Percentiles rank a stretch among this genome's conserved stretches.
phyloP scores from a whole-genome alignment of 2,329 filamentous ascomycete species.

The Penicillium brasilianum region DNA sequence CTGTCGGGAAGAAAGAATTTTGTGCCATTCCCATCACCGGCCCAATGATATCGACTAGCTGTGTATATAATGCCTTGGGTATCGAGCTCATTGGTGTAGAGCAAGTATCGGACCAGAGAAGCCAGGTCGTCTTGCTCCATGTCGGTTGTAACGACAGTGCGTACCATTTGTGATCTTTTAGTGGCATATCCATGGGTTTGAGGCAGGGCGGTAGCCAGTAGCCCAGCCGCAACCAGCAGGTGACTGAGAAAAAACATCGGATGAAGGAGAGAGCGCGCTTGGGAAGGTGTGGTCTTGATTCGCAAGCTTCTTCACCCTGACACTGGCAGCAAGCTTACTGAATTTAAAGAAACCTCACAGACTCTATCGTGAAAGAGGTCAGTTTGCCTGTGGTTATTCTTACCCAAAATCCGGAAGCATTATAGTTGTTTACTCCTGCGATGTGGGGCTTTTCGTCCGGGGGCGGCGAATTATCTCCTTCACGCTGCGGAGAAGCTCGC shows the following conservation, averaged over 20 bases:
- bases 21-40: slow-evolving; percentile 27
- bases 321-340: neutral
- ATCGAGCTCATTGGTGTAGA: slow-evolving; percentile 31
- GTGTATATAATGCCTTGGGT: slow-evolving; percentile 29
- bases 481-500: neutral
- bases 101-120: slow-evolving; percentile 18
- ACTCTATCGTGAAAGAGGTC: neutral
- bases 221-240: neutral
- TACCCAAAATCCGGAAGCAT: neutral
- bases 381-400: neutral
- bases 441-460: neutral
- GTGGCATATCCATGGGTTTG: neutral
- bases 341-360: neutral
- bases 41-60: slow-evolving; percentile 27
- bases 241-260: neutral
- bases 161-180: slow-evolving; percentile 8
- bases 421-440: neutral
- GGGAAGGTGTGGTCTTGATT: neutral
- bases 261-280: neutral
- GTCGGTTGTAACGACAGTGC: slow-evolving; percentile 21
- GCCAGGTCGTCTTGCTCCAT: slow-evolving; percentile 23
- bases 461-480: neutral
- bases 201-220: neutral
- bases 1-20: slow-evolving; percentile 10
- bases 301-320: neutral